Base-by-base conservation (phyloP, 345 rosid genomes). In the Gossypium ekmanianum region DNA sequence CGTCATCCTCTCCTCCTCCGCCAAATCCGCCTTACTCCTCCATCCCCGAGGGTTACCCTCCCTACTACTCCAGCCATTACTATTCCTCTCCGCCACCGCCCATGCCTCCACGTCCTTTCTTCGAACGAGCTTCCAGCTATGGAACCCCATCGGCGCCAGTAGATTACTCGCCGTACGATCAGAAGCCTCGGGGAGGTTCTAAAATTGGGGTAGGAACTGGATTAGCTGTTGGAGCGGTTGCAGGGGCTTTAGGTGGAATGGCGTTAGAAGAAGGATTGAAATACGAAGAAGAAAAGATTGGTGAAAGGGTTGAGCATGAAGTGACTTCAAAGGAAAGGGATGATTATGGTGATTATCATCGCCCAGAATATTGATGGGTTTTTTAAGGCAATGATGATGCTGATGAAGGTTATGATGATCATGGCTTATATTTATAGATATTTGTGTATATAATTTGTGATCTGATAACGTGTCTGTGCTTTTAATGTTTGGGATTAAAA, bases 61-160 rank as follows among this genome's bases (percentile, higher is more conserved):
- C 76, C 6, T 77, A 76, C 65, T 72, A 77, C 20, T 27, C 77
- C 47, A 54, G 73, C 1, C 68, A 71, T 34, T 71, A 74, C 75
- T 78, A 68, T 20, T 62, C 77, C 4, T 50, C 82, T 1, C 67
- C 78, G 3, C 77, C 81, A 1, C 78, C 74, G 3, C 85, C 87
- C 0, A 26, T 62, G 66, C 85, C 82, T 10, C 77, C 79, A 4
- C 71, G 81, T 47, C 84, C 84, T 11, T 50, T 72, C 14, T 78
- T 57, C 13, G 83, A 76, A 26, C 80, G 85, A 4, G 24, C 78
- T 12, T 47, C 61, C 39, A 13, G 70, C 13, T 68, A 80, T 29
- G 77, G 79, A 7, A 82, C 81, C 41, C 91, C 92, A 1, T 83
- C 91, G 5, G 90, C 88, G 2, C 90, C 92, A 0, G 84, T 80